These are phyloP conservation scores for Metarhizium anisopliae DNA, from an alignment of 2,329 filamentous ascomycete species.

Conservation along the genomic window DNA sequence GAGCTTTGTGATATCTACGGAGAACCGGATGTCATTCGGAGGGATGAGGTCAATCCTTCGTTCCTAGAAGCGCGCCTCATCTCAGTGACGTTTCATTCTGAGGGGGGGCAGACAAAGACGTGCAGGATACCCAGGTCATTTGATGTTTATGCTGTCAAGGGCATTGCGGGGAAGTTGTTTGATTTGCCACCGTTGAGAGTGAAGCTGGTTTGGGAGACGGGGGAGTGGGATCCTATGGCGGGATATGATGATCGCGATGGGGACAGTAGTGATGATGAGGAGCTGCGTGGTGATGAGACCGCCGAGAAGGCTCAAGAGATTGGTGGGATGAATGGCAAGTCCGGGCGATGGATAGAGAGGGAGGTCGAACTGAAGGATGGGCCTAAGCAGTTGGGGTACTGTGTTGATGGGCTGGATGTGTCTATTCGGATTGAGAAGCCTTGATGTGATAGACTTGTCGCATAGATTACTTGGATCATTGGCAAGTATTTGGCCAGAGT, in stretches of 20 bases:
- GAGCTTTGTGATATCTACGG: slow-evolving; percentile 72
- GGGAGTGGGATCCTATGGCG: slow-evolving; percentile 76
- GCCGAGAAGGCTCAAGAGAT: slow-evolving; percentile 17
- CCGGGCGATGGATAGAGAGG: slow-evolving; percentile 60
- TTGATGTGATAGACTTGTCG: neutral
- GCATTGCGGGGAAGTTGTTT: slow-evolving; percentile 66
- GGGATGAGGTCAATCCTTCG: slow-evolving; percentile 56
- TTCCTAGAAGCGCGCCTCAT: slow-evolving; percentile 75
- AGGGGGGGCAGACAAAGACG: slow-evolving; percentile 18
- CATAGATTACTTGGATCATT: no score
- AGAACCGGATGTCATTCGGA: slow-evolving; percentile 54
- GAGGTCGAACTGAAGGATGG: slow-evolving; percentile 75
- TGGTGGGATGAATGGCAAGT: slow-evolving; percentile 18
- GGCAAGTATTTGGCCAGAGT: no score
- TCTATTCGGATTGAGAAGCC: slow-evolving; percentile 58
- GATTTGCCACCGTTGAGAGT: slow-evolving; percentile 53
- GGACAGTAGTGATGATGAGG: slow-evolving; percentile 44
- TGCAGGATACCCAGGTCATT: slow-evolving; percentile 62
- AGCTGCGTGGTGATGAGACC: slow-evolving; percentile 15
- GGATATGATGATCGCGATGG: slow-evolving; percentile 51
- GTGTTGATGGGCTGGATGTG: slow-evolving; percentile 65
- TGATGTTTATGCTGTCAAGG: slow-evolving; percentile 75
- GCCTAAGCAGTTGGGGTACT: slow-evolving; percentile 73
- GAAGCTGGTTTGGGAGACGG: slow-evolving; percentile 76
- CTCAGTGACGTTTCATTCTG: slow-evolving; percentile 44